A percentile compares a stretch with the other conserved stretches of the same genome.
phyloP scores from a whole-genome alignment of 2,329 filamentous ascomycete species.

The Penicillium thymicola region DNA sequence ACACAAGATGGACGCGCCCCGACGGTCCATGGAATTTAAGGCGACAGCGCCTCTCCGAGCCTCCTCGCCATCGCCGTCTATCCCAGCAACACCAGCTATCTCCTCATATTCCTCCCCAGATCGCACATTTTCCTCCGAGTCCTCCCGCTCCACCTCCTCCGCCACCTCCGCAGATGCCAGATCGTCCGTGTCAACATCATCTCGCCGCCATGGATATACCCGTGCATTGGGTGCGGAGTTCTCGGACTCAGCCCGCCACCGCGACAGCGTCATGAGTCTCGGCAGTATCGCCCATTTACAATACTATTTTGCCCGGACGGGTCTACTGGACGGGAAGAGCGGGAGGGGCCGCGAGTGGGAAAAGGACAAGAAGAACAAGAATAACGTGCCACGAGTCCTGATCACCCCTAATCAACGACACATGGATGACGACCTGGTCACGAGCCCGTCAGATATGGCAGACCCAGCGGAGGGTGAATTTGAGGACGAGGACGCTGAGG shows the following conservation, averaged over 20 bases:
- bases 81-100: slow-evolving; percentile 43
- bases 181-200: slow-evolving; percentile 42
- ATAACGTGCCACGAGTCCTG: slow-evolving; percentile 42
- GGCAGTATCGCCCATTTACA: slow-evolving; percentile 96
- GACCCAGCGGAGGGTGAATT: slow-evolving; percentile 47
- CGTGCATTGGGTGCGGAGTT: slow-evolving; percentile 85
- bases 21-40: slow-evolving; percentile 14
- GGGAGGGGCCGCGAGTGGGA: slow-evolving; percentile 71
- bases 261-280: slow-evolving; percentile 93
- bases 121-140: slow-evolving; percentile 47
- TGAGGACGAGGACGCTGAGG: slow-evolving; percentile 57
- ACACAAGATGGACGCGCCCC: slow-evolving; percentile 29
- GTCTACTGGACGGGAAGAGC: slow-evolving; percentile 88
- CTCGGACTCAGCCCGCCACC: slow-evolving; percentile 79
- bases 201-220: slow-evolving; percentile 74
- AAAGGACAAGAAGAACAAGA: slow-evolving; percentile 48
- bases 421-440: slow-evolving; percentile 46
- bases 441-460: slow-evolving; percentile 49
- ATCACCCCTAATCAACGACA: slow-evolving; percentile 40
- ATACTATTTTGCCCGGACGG: slow-evolving; percentile 96
- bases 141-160: slow-evolving; percentile 46
- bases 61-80: slow-evolving; percentile 40
- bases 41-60: slow-evolving; percentile 28
- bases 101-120: slow-evolving; percentile 45
- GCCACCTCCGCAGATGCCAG: slow-evolving; percentile 42